Conservation (phyloP, 768 basidiomycete species). For the Pisolithus orientalis region DNA sequence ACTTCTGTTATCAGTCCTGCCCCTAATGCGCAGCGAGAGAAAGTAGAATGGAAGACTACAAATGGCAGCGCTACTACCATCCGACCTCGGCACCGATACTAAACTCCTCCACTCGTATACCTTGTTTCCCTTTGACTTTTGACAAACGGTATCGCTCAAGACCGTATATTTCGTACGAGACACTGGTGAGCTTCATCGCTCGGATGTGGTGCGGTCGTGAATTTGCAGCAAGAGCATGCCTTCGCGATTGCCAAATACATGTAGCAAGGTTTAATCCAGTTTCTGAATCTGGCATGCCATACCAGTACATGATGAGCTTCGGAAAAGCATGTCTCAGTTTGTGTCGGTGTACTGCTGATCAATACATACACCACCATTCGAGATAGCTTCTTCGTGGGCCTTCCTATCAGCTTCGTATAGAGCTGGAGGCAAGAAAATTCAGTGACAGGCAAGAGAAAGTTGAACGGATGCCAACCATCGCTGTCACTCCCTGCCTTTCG, state of each 20-base stretch:
- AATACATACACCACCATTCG: constrained; percentile 69
- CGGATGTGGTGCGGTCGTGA: constrained; percentile 72
- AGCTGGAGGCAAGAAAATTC: constrained; percentile 32
- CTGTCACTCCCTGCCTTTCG: constrained; percentile 68
- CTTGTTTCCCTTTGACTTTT: constrained; percentile 56
- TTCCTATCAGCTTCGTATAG: constrained; percentile 82
- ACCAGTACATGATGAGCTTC: constrained; percentile 90
- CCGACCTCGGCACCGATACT: constrained; percentile 58
- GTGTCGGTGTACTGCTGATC: background rate
- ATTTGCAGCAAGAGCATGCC: constrained; percentile 76
- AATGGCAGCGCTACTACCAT: constrained; percentile 40
- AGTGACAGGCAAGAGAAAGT: too few relatives aligned
- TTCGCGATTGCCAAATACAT: constrained; percentile 91
- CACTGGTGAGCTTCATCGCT: constrained; percentile 76
- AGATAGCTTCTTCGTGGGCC: constrained; percentile 91
- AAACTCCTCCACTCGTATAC: constrained; percentile 56
- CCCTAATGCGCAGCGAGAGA: background rate
- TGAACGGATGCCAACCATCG: constrained; percentile 39
- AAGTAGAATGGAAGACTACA: background rate
- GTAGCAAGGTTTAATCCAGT: constrained; percentile 89
- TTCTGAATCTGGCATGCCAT: constrained; percentile 69
- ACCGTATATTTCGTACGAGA: constrained; percentile 71
- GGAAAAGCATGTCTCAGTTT: constrained; percentile 4
- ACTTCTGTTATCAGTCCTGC: too few relatives aligned
- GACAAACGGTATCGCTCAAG: constrained; percentile 70